phyloP scores from a whole-genome alignment of 78 protist genomes.

The slime mould (Dictyostelium discoideum) region DNA sequence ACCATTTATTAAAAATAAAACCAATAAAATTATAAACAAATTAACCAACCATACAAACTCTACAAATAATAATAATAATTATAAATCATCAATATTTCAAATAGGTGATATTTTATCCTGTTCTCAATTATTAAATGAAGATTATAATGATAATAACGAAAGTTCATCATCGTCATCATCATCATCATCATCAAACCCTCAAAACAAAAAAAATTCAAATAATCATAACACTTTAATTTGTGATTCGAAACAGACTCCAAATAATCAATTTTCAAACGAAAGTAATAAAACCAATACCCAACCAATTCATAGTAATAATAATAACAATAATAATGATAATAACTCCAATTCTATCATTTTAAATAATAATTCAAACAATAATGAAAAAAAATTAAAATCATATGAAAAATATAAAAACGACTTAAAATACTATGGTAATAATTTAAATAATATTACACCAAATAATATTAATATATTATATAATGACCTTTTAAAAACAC shows the following conservation, averaged over 20 bases:
- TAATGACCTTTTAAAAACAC: neutral
- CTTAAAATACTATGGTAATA: neutral
- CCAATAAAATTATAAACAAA: neutral
- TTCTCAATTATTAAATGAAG: neutral
- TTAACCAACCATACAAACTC: neutral
- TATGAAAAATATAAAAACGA: neutral
- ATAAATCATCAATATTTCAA: neutral
- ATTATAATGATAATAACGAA: neutral
- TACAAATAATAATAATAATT: neutral
- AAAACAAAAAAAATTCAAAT: neutral
- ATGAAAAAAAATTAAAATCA: neutral
- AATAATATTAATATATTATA: neutral
- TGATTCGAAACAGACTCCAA: neutral
- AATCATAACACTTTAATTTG: neutral
- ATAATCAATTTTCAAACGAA: neutral
- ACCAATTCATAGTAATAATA: neutral
- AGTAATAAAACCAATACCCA: neutral
- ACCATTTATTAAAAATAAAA: slow-evolving; percentile 7
- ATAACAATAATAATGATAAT: neutral
- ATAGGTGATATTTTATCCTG: neutral
- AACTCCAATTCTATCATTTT: neutral
- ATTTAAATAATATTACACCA: neutral
- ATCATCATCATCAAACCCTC: neutral
- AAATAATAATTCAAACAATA: neutral
- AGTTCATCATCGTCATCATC: neutral